Percentiles rank a stretch among this genome's conserved stretches.
Conservation (phyloP, 192 early-diverging fungal genomes). For the Coemansia biformis region DNA sequence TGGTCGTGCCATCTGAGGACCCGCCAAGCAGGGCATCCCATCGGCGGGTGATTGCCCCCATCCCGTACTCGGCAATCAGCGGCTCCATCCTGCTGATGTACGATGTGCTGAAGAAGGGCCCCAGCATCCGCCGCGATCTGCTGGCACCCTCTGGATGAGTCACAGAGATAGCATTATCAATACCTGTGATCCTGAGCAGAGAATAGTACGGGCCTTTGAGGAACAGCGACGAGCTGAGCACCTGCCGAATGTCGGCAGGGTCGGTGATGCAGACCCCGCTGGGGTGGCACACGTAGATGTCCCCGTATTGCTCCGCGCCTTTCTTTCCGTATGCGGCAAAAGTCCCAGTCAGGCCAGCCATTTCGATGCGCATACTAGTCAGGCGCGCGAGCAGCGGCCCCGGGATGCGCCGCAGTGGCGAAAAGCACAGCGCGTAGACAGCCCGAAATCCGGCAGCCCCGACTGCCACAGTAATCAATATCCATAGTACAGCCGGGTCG, state of each 20-base stretch:
- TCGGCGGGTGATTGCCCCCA: background rate
- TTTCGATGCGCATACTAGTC: slow-evolving; percentile 4
- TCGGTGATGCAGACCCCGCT: slow-evolving; percentile 13
- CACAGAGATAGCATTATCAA: slow-evolving; percentile 11
- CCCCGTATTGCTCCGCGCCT: slow-evolving; percentile 1
- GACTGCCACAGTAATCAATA: background rate
- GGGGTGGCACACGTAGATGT: slow-evolving; percentile 25
- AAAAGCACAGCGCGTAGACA: background rate
- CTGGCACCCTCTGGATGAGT: slow-evolving; percentile 5
- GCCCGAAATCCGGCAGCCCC: background rate
- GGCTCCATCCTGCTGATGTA: slow-evolving; percentile 23
- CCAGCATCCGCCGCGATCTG: slow-evolving; percentile 16
- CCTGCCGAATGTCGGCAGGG: slow-evolving; percentile 14
- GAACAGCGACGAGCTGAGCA: slow-evolving; percentile 16
- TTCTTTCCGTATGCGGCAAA: slow-evolving; percentile 6
- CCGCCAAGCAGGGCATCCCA: slow-evolving; percentile 6
- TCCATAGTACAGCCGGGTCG: background rate
- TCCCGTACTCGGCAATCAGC: slow-evolving; percentile 14
- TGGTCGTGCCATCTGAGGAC: background rate
- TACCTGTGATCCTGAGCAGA: slow-evolving; percentile 11
- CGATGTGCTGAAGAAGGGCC: slow-evolving; percentile 15
- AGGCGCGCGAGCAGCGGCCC: slow-evolving; percentile 8
- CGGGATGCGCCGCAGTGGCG: slow-evolving; percentile 10
- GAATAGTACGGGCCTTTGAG: slow-evolving; percentile 23
- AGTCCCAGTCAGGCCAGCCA: background rate